phyloP scores from a whole-genome alignment of 169 alveolate genomes.

The Plasmodium reichenowi region DNA sequence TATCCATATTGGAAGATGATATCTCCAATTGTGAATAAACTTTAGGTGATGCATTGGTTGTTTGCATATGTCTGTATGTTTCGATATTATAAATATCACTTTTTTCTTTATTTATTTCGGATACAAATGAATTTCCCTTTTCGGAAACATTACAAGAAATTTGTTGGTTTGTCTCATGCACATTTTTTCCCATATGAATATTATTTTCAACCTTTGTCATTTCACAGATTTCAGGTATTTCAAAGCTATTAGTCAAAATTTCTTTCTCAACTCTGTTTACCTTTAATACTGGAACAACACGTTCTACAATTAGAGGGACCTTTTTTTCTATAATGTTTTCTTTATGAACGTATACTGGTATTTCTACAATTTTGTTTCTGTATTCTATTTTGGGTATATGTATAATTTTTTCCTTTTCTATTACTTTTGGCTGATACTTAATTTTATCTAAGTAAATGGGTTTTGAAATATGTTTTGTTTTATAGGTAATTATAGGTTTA shows the following conservation, averaged over 20 bases:
- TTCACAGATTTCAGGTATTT: constrained; percentile 58
- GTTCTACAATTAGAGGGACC: constrained; percentile 67
- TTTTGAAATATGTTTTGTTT: constrained; percentile 70
- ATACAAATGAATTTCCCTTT: constrained; percentile 6
- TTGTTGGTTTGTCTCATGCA: not conserved
- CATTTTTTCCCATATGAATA: constrained; percentile 6
- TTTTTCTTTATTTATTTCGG: constrained; percentile 6
- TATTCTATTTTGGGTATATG: constrained; percentile 74
- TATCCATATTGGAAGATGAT: constrained; percentile 8
- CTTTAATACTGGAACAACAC: constrained; percentile 65
- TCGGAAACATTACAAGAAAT: constrained; percentile 5
- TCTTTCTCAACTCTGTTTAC: constrained; percentile 62
- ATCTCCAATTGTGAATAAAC: not conserved
- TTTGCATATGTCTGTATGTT: constrained; percentile 44
- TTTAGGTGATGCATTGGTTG: constrained; percentile 14
- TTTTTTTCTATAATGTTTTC: constrained; percentile 74
- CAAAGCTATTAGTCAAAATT: constrained; percentile 37
- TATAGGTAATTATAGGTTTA: constrained; percentile 70
- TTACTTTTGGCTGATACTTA: constrained; percentile 57
- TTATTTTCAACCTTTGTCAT: constrained; percentile 14
- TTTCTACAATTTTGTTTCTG: constrained; percentile 74
- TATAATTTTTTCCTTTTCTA: constrained; percentile 72
- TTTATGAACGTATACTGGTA: constrained; percentile 69
- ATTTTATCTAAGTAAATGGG: constrained; percentile 74
- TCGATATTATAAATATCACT: constrained; percentile 31